A percentile compares a stretch with the other conserved stretches of the same genome.
Conservation (phyloP, 2,329 filamentous ascomycete genomes). For the Phialophora macrospora region DNA sequence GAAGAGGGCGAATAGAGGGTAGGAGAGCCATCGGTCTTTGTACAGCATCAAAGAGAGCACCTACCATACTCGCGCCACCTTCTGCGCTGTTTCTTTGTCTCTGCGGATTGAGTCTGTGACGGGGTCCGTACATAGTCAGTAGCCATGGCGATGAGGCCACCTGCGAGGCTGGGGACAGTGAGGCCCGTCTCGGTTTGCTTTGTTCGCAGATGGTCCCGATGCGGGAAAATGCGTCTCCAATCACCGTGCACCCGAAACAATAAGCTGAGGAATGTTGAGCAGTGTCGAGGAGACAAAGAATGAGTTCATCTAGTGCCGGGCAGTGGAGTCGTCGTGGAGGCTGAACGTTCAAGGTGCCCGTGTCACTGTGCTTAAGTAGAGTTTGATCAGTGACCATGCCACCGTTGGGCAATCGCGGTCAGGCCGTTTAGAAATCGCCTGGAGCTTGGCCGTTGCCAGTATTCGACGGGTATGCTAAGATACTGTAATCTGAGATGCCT, state of each 20-base stretch:
- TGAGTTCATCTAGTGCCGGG: constrained; percentile 20
- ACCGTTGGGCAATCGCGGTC: background rate
- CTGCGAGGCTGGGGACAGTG: constrained; percentile 29
- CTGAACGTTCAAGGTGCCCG: constrained; percentile 14
- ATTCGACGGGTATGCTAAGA: background rate
- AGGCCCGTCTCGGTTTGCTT: constrained; percentile 43
- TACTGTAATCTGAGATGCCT: background rate
- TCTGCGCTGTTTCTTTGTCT: constrained; percentile 21
- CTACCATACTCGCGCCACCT: constrained; percentile 18
- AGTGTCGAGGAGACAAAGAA: constrained; percentile 39
- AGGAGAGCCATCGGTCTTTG: constrained; percentile 28
- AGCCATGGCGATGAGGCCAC: constrained; percentile 16
- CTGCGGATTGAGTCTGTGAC: constrained; percentile 20
- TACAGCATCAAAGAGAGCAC: constrained; percentile 26
- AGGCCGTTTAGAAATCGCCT: background rate
- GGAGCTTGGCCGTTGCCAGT: background rate
- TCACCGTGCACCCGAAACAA: constrained; percentile 44
- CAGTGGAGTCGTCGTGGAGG: constrained; percentile 7
- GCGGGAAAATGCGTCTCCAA: constrained; percentile 43
- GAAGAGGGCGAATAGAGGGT: constrained; percentile 28
- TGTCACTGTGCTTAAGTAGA: constrained; percentile 5
- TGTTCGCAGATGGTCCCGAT: constrained; percentile 42
- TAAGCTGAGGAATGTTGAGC: constrained; percentile 40
- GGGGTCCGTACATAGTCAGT: constrained; percentile 12
- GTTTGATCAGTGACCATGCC: background rate